Percentiles rank a stretch among this genome's conserved stretches.
These are phyloP conservation scores for Cryptococcus wingfieldii DNA, from an alignment of 1,284 basidiomycete species.

Conservation along the genomic window DNA sequence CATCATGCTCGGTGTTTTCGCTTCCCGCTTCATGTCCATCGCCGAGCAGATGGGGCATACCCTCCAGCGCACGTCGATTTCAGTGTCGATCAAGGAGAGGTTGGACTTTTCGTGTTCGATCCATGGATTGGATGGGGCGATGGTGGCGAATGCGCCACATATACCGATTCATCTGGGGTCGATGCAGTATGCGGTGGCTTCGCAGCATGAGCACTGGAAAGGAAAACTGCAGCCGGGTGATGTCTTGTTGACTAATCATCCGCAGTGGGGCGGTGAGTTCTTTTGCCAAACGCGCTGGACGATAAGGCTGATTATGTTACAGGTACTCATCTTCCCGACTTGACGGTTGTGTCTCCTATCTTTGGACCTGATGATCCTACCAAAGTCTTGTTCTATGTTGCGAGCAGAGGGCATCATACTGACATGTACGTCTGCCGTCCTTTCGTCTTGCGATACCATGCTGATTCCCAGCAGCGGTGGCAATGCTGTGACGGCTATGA, in stretches of 20 bases:
- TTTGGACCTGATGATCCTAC: slow-evolving; percentile 23
- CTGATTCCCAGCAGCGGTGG: background rate
- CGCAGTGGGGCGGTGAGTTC: slow-evolving; percentile 40
- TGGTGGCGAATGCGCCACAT: slow-evolving; percentile 50
- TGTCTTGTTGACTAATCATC: slow-evolving; percentile 53
- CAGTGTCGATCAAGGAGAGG: slow-evolving; percentile 41
- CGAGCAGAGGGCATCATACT: slow-evolving; percentile 47
- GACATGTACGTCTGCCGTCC: slow-evolving; percentile 29
- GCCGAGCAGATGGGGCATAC: slow-evolving; percentile 54
- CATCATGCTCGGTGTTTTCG: slow-evolving; percentile 52
- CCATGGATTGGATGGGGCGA: slow-evolving; percentile 47
- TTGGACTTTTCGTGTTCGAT: slow-evolving; percentile 49
- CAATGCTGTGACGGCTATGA: slow-evolving; percentile 51
- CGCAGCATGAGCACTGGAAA: slow-evolving; percentile 29
- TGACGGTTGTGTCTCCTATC: slow-evolving; percentile 45
- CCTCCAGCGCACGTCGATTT: slow-evolving; percentile 52
- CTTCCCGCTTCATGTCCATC: slow-evolving; percentile 51
- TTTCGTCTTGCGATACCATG: too few species aligned
- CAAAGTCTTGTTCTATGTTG: slow-evolving; percentile 38
- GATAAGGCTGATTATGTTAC: too few species aligned
- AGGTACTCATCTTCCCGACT: slow-evolving; percentile 52
- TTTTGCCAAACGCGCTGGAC: too few species aligned
- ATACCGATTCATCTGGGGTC: slow-evolving; percentile 31
- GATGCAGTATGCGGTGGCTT: slow-evolving; percentile 36
- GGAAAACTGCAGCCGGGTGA: slow-evolving; percentile 45